Base-by-base conservation (phyloP, 2,329 filamentous ascomycete species). In the Aschersonia sp. region DNA sequence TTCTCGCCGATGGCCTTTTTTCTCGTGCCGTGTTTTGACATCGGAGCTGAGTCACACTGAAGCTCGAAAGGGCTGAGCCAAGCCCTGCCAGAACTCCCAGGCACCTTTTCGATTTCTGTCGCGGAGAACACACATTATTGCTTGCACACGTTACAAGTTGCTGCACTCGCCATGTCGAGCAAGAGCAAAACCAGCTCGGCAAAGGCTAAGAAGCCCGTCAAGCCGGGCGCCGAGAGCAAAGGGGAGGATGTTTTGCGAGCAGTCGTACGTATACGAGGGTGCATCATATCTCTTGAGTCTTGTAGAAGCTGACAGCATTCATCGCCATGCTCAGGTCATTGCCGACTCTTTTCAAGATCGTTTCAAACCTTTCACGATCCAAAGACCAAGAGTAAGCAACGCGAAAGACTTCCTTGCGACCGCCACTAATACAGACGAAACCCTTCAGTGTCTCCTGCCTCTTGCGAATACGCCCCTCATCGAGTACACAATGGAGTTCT, bases 401-500 rank as follows among this genome's bases (percentile, higher is more conserved):
- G 40, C 20, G 20, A 20, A 20, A 20, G 20, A 20, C 20, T 20
- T 20, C 20, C 20, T 20, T 20, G 20, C 20, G 20, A 20, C 20
- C 20, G 20, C 20, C 20, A 20, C 20, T 20, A 20, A 20, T 20
- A 20, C 20, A 20, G 20, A 20, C 20, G 20, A 20, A 38, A 9
- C 7, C 35, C 4, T 38, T 31, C 58, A 94, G 86, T 97, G 92
- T 70, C 82, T 98, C 32, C 74, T 98, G 5, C 89, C 91, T 9
- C 75, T 98, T 51, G 92, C 88, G 51, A 97, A 97, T 64, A 89
- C 84, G 2, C 91, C 92, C 38, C 73, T 98, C 53, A 94, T 98
- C 67, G 92, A 98, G 65, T 97, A 98, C 64, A 97, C 91, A 4
- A 81, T 97, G 58, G 89, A 97, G 61, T 97, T 95, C 59, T 80